A percentile compares a stretch with the other conserved stretches of the same genome.
Conservation (phyloP, 2,329 filamentous ascomycete species). For the Aspergillus sp. region DNA sequence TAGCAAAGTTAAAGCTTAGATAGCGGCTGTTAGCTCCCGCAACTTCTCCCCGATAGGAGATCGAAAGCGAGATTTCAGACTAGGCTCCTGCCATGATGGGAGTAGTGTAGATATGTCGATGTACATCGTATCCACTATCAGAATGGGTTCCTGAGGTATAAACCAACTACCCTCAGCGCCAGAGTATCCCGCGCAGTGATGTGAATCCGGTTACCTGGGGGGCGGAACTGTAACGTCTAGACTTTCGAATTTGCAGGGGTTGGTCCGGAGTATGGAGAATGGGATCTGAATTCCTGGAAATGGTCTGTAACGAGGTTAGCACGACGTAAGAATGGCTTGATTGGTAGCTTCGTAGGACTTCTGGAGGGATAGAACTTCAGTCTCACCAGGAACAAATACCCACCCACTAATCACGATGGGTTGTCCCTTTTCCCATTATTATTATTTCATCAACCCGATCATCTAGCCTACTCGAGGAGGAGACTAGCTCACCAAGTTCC, state of each 20-base stretch:
- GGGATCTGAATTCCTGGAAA: no score
- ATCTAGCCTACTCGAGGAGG: background rate
- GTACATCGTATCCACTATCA: background rate
- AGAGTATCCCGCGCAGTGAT: no score
- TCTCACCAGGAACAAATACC: background rate
- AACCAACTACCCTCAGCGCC: background rate
- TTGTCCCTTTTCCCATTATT: background rate
- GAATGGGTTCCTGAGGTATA: background rate
- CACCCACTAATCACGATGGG: background rate
- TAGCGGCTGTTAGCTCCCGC: background rate
- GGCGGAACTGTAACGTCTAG: background rate
- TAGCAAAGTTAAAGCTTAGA: conserved; percentile 1
- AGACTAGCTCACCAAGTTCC: no score
- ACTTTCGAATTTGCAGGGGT: background rate
- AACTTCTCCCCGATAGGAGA: background rate
- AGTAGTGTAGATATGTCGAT: background rate
- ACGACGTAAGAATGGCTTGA: no score
- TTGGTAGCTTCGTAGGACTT: no score
- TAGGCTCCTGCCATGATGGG: background rate
- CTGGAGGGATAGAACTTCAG: background rate
- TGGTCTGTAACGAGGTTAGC: no score
- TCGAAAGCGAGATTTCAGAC: background rate
- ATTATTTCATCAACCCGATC: background rate
- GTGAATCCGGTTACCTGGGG: no score
- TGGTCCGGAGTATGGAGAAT: background rate